Evolutionary conservation across 352 stramenopile genomes (phyloP).

Genomic region (Phytophthora europaea): DNA sequence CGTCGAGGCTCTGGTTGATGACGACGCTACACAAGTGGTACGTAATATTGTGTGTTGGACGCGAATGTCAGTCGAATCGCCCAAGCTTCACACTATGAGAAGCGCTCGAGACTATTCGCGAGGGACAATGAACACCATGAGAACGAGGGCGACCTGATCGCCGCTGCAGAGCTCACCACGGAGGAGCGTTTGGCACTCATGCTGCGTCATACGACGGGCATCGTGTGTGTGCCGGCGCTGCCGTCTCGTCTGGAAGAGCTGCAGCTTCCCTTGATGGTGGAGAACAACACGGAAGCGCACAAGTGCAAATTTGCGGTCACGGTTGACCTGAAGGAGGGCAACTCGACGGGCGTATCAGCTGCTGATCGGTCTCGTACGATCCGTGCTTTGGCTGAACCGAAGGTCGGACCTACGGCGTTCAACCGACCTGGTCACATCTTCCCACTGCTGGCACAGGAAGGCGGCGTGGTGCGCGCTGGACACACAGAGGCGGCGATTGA

Average conservation of each 20-base stretch:
- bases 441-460: slow-evolving; percentile 66
- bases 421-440: slow-evolving; percentile 86
- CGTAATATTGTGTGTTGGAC: slow-evolving; percentile 10
- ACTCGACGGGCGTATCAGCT: slow-evolving; percentile 97
- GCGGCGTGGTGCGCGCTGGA: slow-evolving; percentile 86
- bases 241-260: slow-evolving; percentile 89
- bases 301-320: slow-evolving; percentile 97
- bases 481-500: slow-evolving; percentile 98
- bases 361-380: slow-evolving; percentile 94
- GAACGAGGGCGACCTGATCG: slow-evolving; percentile 99
- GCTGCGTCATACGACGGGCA: slow-evolving; percentile 96
- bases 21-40: slow-evolving; percentile 7
- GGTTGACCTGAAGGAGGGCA: slow-evolving; percentile 93
- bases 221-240: slow-evolving; percentile 96
- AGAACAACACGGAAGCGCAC: slow-evolving; percentile 98
- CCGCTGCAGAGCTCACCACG: slow-evolving; percentile 94
- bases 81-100: too few relatives aligned
- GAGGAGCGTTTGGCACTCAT: slow-evolving; percentile 94
- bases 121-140: slow-evolving; percentile 98
- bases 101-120: slow-evolving; percentile 67
- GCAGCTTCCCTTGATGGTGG: slow-evolving; percentile 95
- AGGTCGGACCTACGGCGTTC: slow-evolving; percentile 52
- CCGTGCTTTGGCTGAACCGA: slow-evolving; percentile 87
- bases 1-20: slow-evolving; percentile 9
- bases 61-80: neutral